Evolutionary conservation across 257 asterid species (phyloP).

Genomic region (Osmanthus fragrans): DNA sequence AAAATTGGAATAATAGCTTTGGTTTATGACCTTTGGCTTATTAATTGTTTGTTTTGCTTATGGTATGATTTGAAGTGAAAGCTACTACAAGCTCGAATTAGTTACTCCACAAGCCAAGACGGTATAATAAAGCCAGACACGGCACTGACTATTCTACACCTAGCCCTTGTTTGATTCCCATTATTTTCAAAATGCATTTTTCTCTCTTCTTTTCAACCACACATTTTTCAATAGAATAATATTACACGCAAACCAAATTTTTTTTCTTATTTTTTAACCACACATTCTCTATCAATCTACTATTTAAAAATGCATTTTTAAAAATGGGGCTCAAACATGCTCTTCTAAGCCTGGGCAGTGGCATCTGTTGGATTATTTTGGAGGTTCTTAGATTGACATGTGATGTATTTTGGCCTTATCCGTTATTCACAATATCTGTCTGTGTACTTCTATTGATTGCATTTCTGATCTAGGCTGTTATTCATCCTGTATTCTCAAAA

Average conservation of each 20-base stretch:
- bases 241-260: too few relatives aligned
- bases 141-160: neutral
- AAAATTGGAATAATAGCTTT: neutral
- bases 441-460: neutral
- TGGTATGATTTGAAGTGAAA: neutral
- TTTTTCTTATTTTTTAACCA: too few relatives aligned
- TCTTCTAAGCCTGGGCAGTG: neutral
- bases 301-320: too few relatives aligned
- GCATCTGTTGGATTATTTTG: slow-evolving; percentile 3
- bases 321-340: too few relatives aligned
- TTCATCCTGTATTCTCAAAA: neutral
- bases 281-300: too few relatives aligned
- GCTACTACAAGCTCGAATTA: neutral
- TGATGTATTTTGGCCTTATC: neutral
- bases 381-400: neutral
- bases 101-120: neutral
- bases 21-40: slow-evolving; percentile 7
- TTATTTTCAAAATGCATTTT: too few relatives aligned
- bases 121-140: slow-evolving; percentile 5
- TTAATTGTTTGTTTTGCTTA: neutral
- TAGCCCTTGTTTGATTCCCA: neutral
- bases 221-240: too few relatives aligned
- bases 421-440: neutral
- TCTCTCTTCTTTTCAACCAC: too few relatives aligned
- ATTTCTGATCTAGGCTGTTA: neutral